Base-by-base conservation (phyloP, 768 basidiomycete species). In the Boletus subcaerulescens region DNA sequence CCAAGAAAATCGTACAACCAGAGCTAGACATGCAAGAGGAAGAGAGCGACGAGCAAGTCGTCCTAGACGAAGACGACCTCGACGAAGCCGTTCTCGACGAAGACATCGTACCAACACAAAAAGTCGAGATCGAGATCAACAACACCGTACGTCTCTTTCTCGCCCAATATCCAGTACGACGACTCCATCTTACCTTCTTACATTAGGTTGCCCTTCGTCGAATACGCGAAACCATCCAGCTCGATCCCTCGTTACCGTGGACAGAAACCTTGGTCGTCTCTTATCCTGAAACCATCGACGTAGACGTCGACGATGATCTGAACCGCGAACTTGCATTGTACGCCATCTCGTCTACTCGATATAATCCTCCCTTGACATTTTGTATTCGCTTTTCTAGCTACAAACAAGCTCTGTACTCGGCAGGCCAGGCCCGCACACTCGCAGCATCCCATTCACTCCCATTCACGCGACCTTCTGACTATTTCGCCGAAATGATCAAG, bases 401-500 rank as follows among this genome's bases (percentile, higher is more conserved):
- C 77, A 98, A 98, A 71, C 91, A 98, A 73, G 94, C 95, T 5
- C 77, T 98, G 0, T 86, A 94, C 56, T 75, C 85, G 39, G 93
- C 88, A n/a, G 82, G 86, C 50, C 72, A 79, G 26, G 93, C 93
- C 3, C 85, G 83, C 48, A 67, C 78, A 3, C 82, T 93, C n/a
- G 91, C 91, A n/a, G 73, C 80, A 13, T 86, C 90, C 63, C 80
- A 86, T 68, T 81, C 84, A 22, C 76, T 93, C 55, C 86, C 94
- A 0, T 98, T 97, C 74, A 89, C 91, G 11, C 88, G 96, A 14
- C 97, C 97, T 0, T 63, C 83, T 0, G 96, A 98, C 73, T 98
- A 94, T 71, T 98, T 96, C 60, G 96, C 96, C 22, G 96, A 98
- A 74, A 98, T 98, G 96, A 89, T 98, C 61, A 98, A 98, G 73